Evolutionary conservation across 2,329 filamentous ascomycete species (phyloP).

Genomic region (Fusarium sororula): DNA sequence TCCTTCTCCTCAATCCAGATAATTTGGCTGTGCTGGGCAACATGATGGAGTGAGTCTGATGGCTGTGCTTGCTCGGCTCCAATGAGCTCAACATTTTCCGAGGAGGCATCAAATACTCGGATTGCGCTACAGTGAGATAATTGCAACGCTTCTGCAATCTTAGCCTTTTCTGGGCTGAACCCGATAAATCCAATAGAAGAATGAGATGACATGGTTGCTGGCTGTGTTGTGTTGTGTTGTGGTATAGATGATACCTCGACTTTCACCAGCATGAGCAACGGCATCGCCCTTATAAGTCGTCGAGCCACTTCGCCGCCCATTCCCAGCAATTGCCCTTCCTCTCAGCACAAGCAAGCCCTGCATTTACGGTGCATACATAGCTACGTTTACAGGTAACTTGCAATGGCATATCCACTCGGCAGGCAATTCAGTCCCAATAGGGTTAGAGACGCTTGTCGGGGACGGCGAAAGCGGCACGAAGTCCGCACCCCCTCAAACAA

Average conservation of each 20-base stretch:
- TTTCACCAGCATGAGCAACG: not conserved
- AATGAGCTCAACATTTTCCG: rapidly evolving
- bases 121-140: not conserved
- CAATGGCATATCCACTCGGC: not conserved
- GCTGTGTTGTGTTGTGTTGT: not conserved
- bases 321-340: not conserved
- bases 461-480: not conserved
- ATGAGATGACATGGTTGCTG: not conserved
- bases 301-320: not conserved
- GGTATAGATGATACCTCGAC: not conserved
- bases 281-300: not conserved
- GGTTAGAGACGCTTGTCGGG: not conserved
- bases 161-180: not conserved
- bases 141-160: not conserved
- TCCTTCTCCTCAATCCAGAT: not conserved
- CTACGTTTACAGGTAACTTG: not conserved
- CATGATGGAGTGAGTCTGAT: not conserved
- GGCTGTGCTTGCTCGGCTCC: rapidly evolving
- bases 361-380: not conserved
- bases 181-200: not conserved
- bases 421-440: not conserved
- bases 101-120: rapidly evolving
- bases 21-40: not conserved
- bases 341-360: not conserved
- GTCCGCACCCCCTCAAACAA: not conserved